phyloP scores from a whole-genome alignment of 805 yeast species.

The Osmozyma mogii region DNA sequence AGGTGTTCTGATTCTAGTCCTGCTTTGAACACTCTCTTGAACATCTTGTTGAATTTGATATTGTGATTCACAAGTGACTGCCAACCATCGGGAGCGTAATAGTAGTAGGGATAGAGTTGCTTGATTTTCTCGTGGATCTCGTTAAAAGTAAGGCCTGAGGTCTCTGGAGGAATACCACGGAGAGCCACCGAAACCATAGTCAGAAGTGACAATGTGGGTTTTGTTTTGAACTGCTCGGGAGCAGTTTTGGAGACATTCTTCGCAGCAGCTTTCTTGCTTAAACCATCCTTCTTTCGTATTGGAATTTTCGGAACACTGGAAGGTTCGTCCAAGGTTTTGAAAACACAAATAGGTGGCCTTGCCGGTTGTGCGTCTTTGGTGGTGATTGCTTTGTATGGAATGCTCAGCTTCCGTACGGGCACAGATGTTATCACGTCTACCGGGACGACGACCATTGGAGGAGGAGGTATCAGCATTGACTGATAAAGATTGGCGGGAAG shows the following conservation, averaged over 20 bases:
- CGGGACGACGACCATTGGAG: conserved; percentile 29
- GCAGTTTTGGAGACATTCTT: conserved; percentile 75
- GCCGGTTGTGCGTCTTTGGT: conserved; percentile 11
- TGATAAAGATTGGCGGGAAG: no score
- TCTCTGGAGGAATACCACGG: conserved; percentile 53
- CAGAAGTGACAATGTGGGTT: conserved; percentile 78
- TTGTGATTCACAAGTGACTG: conserved; percentile 91
- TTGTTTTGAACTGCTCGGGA: conserved; percentile 77
- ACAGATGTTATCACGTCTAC: conserved; percentile 20
- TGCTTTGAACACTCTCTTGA: conserved; percentile 61
- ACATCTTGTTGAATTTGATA: conserved; percentile 76
- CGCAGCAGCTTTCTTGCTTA: conserved; percentile 41
- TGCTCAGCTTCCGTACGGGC: conserved; percentile 13
- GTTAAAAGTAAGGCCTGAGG: conserved; percentile 48
- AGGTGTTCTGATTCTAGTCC: conserved; percentile 79
- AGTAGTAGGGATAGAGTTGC: conserved; percentile 83
- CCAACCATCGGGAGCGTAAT: conserved; percentile 97
- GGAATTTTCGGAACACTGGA: conserved; percentile 26
- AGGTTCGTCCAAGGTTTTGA: conserved; percentile 26
- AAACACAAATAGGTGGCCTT: conserved; percentile 23
- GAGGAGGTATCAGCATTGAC: conserved; percentile 18
- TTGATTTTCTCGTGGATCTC: conserved; percentile 85
- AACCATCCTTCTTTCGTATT: conserved; percentile 22
- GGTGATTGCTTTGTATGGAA: conserved; percentile 23
- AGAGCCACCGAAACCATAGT: conserved; percentile 74